Evolutionary conservation across 1,139 yeast species (phyloP).

Genomic region (Yamadazyma triangularis): DNA sequence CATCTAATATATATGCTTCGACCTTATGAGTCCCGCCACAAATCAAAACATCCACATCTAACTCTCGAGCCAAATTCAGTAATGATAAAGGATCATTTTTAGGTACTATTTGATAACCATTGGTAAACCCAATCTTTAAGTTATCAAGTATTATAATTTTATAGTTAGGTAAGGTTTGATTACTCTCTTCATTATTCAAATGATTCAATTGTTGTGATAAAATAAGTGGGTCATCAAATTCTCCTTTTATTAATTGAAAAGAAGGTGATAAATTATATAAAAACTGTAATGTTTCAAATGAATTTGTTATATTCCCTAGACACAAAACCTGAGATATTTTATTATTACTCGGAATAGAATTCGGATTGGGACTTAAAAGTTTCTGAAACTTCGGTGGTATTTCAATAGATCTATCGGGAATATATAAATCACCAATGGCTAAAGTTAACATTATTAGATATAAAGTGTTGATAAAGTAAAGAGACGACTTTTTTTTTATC

Average conservation of each 20-base stretch:
- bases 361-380: constrained; percentile 54
- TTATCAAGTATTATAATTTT: constrained; percentile 65
- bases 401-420: constrained; percentile 79
- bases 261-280: constrained; percentile 67
- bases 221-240: constrained; percentile 43
- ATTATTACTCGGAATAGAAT: constrained; percentile 42
- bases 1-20: constrained; percentile 90
- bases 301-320: constrained; percentile 79
- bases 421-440: constrained; percentile 84
- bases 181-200: constrained; percentile 26
- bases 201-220: constrained; percentile 30
- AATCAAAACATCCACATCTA: constrained; percentile 87
- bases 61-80: constrained; percentile 76
- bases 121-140: constrained; percentile 76
- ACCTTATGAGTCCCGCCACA: constrained; percentile 97
- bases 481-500: no score
- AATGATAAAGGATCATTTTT: constrained; percentile 82
- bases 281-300: constrained; percentile 58
- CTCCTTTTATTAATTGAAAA: constrained; percentile 78
- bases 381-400: constrained; percentile 60
- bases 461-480: not conserved
- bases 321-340: constrained; percentile 83
- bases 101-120: constrained; percentile 83
- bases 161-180: constrained; percentile 51
- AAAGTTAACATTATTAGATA: constrained; percentile 62